Conservation (phyloP, 257 asterid genomes). For the Lithospermum erythrorhizon region DNA sequence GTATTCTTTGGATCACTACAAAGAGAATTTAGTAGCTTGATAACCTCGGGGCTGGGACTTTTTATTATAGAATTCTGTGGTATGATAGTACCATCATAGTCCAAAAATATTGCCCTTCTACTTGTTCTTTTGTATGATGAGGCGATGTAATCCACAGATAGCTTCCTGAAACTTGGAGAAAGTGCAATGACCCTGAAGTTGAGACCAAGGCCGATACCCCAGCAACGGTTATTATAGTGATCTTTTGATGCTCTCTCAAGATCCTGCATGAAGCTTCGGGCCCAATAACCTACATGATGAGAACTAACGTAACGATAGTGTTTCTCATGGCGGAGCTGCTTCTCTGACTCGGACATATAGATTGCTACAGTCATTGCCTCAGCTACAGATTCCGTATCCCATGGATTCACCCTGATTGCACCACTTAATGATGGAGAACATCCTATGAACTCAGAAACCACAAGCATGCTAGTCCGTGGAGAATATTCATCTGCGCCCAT, state of each 20-base stretch:
- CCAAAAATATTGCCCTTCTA: constrained; percentile 36
- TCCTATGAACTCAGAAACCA: constrained; percentile 83
- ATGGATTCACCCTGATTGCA: constrained; percentile 87
- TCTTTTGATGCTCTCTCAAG: constrained; percentile 78
- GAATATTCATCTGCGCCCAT: constrained; percentile 31
- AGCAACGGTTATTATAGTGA: constrained; percentile 72
- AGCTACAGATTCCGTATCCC: constrained; percentile 83
- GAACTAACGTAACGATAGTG: constrained; percentile 85
- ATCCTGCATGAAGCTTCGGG: constrained; percentile 80
- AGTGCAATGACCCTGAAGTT: constrained; percentile 78
- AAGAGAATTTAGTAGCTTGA: constrained; percentile 41
- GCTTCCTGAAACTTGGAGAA: constrained; percentile 76
- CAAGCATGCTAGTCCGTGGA: constrained; percentile 71
- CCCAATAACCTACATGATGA: constrained; percentile 84
- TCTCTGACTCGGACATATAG: constrained; percentile 54
- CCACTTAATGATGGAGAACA: constrained; percentile 92
- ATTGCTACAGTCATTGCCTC: constrained; percentile 67
- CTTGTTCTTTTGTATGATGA: constrained; percentile 45
- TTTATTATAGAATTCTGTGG: constrained; percentile 36
- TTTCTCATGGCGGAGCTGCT: constrained; percentile 73
- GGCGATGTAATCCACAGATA: constrained; percentile 50
- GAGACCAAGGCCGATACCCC: constrained; percentile 83
- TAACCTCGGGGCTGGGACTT: constrained; percentile 60
- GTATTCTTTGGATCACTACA: constrained; percentile 66
- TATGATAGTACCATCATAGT: constrained; percentile 41